Percentiles rank a stretch among this genome's conserved stretches.
Evolutionary conservation across 2,329 filamentous ascomycete genomes (phyloP).

Genomic region (Aspergillus thermomutatus): DNA sequence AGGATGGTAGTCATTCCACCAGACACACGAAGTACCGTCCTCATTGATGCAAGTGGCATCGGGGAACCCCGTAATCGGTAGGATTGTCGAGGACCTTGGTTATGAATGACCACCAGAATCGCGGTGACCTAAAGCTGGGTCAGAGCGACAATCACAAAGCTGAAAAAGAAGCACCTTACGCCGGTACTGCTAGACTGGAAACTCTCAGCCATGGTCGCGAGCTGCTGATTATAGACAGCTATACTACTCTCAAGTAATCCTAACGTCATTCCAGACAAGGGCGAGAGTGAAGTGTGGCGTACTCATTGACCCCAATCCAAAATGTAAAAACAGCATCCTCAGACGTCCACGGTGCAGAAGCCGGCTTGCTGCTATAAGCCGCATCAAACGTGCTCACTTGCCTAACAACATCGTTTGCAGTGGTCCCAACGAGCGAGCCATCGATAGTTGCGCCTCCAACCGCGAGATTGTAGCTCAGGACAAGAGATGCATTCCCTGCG

Average conservation of each 20-base stretch:
- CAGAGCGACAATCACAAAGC: neutral
- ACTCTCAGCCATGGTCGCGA: slow-evolving; percentile 18
- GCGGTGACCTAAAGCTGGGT: slow-evolving; percentile 10
- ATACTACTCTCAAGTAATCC: too few relatives aligned
- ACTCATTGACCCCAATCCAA: too few relatives aligned
- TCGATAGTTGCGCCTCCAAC: slow-evolving; percentile 55
- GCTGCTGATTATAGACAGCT: slow-evolving; percentile 21
- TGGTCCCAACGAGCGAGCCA: too few relatives aligned
- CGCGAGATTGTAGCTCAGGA: slow-evolving; percentile 54
- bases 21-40: slow-evolving; percentile 27
- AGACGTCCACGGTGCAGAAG: too few relatives aligned
- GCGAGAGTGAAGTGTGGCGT: too few relatives aligned
- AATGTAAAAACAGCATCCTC: too few relatives aligned
- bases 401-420: too few relatives aligned
- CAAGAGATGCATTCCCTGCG: slow-evolving; percentile 45
- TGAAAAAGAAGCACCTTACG: slow-evolving; percentile 13
- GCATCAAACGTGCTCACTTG: too few relatives aligned
- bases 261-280: too few relatives aligned
- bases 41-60: slow-evolving; percentile 27
- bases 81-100: slow-evolving; percentile 25
- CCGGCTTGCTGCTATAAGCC: too few relatives aligned
- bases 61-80: slow-evolving; percentile 20
- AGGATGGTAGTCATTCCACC: slow-evolving; percentile 35
- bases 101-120: slow-evolving; percentile 30
- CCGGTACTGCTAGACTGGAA: slow-evolving; percentile 17